Base-by-base conservation (phyloP, 2,329 filamentous ascomycete genomes). In the Corinectria fuckeliana region DNA sequence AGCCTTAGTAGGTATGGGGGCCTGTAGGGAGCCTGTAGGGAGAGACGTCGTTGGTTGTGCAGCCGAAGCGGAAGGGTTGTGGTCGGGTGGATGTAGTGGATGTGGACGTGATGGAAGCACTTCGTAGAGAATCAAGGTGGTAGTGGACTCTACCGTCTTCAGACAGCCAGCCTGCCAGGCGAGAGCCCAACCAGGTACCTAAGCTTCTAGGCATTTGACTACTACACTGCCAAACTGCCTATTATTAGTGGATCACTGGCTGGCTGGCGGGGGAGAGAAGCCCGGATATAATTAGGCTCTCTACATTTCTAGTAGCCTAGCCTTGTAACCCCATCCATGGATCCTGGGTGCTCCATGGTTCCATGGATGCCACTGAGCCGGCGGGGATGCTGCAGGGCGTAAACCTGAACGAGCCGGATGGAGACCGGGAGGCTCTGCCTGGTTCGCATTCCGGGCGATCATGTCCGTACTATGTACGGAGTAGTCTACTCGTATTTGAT, bases 241-340 rank as follows among this genome's bases (percentile, higher is more conserved):
- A n/a, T n/a, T 30, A 41, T 49, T 58, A 53, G 56, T 49, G 56
- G 34, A 58, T 58, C 42, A 44, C 50, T 30, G 18, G 23, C 50
- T 44, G 20, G 18, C 50, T 30, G 44, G n/a, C n/a, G n/a, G 56
- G 56, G 50, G 32, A 45, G 45, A 23, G 48, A 10, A 4, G 30
- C 14, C 34, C n/a, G 34, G 34, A 32, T 28, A 21, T 41, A 41
- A 25, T 48, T 49, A 36, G 48, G 48, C 39, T 28, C 54, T 38
- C 26, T n/a, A n/a, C n/a, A n/a, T n/a, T n/a, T n/a, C n/a, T n/a
- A n/a, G n/a, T n/a, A n/a, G n/a, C n/a, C n/a, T n/a, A 53, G 50
- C 39, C 50, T 39, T 58, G 56, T 25, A 53, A 36, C 34, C 30
- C n/a, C n/a, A n/a, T n/a, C n/a, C n/a, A n/a, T n/a, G n/a, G n/a